Evolutionary conservation across 495 filamentous ascomycete species (phyloP).

Genomic region (Pseudomonodictys pantanalensis): DNA sequence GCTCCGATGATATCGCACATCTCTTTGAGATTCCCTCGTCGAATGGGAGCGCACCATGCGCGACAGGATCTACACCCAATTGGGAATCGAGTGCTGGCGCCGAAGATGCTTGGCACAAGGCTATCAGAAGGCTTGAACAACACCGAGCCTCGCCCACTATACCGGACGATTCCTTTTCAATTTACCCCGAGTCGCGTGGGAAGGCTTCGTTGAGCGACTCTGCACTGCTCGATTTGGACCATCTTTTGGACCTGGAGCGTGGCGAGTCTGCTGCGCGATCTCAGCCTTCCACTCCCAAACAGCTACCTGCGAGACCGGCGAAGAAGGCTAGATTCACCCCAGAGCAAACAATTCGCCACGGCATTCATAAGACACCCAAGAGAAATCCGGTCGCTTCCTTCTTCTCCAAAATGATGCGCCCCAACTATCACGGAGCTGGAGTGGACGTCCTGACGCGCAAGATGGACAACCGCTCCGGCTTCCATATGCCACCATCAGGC

Average conservation of each 20-base stretch:
- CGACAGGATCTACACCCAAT: constrained; percentile 35
- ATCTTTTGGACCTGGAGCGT: too few species aligned
- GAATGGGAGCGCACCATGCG: constrained; percentile 34
- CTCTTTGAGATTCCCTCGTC: constrained; percentile 38
- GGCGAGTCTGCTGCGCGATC: constrained; percentile 14
- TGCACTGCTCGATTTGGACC: constrained; percentile 19
- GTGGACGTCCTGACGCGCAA: constrained; percentile 37
- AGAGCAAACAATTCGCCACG: constrained; percentile 2
- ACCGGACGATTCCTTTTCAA: constrained; percentile 14
- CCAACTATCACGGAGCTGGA: constrained; percentile 34
- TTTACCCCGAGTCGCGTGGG: constrained; percentile 31
- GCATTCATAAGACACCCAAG: constrained; percentile 31
- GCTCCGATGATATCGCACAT: constrained; percentile 36
- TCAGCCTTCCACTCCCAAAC: constrained; percentile 23
- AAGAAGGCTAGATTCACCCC: constrained; percentile 1
- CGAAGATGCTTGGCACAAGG: constrained; percentile 35
- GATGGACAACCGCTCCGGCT: constrained; percentile 36
- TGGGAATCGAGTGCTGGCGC: constrained; percentile 21
- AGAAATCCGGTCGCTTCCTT: constrained; percentile 13
- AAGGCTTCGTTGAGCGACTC: constrained; percentile 26
- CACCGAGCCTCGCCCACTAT: constrained; percentile 30
- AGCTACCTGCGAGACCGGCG: constrained; percentile 3
- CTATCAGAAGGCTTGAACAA: constrained; percentile 27
- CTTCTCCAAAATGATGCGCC: constrained; percentile 40
- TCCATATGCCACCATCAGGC: constrained; percentile 24